Evolutionary conservation across 23 red algal species (phyloP), one percentile per base, ranked within the genome.

Genomic region (Agarophyton chilense): DNA sequence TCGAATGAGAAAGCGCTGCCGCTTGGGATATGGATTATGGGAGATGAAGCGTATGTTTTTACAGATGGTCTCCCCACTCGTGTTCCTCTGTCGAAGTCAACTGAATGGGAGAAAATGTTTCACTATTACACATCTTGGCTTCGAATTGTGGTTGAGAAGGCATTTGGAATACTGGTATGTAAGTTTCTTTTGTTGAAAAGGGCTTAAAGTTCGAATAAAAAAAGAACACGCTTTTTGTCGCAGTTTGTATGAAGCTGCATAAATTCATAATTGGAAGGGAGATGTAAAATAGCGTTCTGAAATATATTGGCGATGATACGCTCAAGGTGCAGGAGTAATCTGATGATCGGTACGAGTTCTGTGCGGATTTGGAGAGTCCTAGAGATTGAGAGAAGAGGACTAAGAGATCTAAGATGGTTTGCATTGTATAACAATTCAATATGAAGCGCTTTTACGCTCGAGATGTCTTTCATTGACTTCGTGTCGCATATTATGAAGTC

Each of bases 1-100:
- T 14, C 14, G 14, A 49, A 14, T 10, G 45, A 49, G 14, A 49
- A 49, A 49, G 45, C 9, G 14, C 45, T 49, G 14, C 45, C 45
- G 14, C 45, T 49, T 10, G 45, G 45, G 14, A 10, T 49, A 49
- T 49, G 45, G 45, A 49, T 49, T 14, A 14, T 14, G 45, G 7
- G 45, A 10, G 45, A 84, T 35, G 80, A 84, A 39, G 80, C 39
- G 31, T 68, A 83, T 40, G 29, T 46, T 24, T 72, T 32, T 40
- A 32, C 60, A 31, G 61, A 84, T 6, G 29, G 50, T 68, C 11
- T 84, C 52, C 49, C 54, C 1, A 71, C 41, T 18, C 36, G 40
- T 46, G 14, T 51, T 1, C 38, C 80, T 0, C 28, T 17, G 0
- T 51, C 55, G 0, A 32, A 66, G 39, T 35, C 11, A 12, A 46